phyloP scores from a whole-genome alignment of 2,329 filamentous ascomycete genomes.

The Alternaria ethzedia region DNA sequence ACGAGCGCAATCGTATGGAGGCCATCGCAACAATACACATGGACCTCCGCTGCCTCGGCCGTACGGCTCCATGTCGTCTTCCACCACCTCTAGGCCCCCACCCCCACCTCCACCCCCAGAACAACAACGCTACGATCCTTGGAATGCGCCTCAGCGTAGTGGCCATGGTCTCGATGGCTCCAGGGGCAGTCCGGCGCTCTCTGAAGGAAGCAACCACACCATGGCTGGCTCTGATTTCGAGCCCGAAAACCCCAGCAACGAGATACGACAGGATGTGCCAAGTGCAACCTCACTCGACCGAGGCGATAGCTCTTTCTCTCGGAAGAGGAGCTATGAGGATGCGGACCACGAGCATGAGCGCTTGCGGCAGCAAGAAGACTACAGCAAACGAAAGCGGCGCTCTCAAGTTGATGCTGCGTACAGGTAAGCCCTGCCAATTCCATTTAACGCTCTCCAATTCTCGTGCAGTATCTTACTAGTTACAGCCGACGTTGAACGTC shows the following conservation, averaged over 20 bases:
- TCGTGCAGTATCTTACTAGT: conserved; percentile 5
- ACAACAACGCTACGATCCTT: conserved; percentile 27
- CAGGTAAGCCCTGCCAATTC: conserved; percentile 29
- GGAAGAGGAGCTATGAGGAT: conserved; percentile 49
- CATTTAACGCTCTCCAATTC: background rate
- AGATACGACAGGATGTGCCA: conserved; percentile 14
- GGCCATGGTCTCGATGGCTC: conserved; percentile 24
- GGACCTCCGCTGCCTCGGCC: conserved; percentile 26
- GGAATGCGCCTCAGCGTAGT: conserved; percentile 29
- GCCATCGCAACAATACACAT: conserved; percentile 18
- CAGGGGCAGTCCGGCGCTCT: conserved; percentile 39
- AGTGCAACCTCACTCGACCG: conserved; percentile 28
- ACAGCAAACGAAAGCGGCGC: conserved; percentile 45
- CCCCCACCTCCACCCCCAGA: conserved; percentile 33
- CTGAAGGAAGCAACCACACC: conserved; percentile 44
- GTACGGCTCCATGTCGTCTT: conserved; percentile 35
- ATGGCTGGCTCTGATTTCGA: conserved; percentile 46
- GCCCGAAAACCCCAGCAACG: conserved; percentile 27
- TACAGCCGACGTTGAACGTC: conserved; percentile 19
- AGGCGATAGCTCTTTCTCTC: conserved; percentile 40
- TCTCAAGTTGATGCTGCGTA: conserved; percentile 46
- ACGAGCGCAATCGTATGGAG: conserved; percentile 32
- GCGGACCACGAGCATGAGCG: conserved; percentile 39
- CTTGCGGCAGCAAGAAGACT: conserved; percentile 45
- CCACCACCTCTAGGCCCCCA: conserved; percentile 13